Evolutionary conservation across 2,329 filamentous ascomycete genomes (phyloP).

Genomic region (Xylaria polymorpha): DNA sequence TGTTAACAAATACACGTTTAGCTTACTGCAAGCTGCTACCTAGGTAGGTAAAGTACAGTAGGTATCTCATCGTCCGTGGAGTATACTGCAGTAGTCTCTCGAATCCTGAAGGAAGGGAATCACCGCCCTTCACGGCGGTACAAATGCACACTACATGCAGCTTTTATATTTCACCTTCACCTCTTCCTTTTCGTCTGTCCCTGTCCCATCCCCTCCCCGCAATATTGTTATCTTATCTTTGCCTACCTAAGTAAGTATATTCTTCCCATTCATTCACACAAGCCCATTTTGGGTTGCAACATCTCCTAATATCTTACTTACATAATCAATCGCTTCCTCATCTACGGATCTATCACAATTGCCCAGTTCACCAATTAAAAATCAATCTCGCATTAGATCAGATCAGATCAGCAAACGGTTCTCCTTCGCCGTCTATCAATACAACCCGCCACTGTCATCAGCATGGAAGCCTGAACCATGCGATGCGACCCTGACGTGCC

Average conservation of each 20-base stretch:
- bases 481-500: conserved; percentile 30
- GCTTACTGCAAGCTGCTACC: too few relatives aligned
- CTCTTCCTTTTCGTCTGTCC: neutral
- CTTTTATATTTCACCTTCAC: neutral
- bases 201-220: neutral
- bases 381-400: neutral
- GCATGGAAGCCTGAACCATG: conserved; percentile 11
- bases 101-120: conserved; percentile 12
- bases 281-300: neutral
- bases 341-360: neutral
- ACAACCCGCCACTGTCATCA: neutral
- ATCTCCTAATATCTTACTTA: too few relatives aligned
- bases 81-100: neutral
- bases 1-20: conserved; percentile 8
- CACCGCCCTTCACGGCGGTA: neutral
- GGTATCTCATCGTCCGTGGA: neutral
- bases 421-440: conserved; percentile 11
- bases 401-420: neutral
- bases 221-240: neutral
- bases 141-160: neutral
- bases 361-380: neutral
- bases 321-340: neutral
- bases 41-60: too few relatives aligned
- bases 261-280: neutral
- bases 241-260: too few relatives aligned